These are phyloP conservation scores for Parachaetomium inaequale DNA, from an alignment of 495 filamentous ascomycete genomes.

Conservation along the genomic window DNA sequence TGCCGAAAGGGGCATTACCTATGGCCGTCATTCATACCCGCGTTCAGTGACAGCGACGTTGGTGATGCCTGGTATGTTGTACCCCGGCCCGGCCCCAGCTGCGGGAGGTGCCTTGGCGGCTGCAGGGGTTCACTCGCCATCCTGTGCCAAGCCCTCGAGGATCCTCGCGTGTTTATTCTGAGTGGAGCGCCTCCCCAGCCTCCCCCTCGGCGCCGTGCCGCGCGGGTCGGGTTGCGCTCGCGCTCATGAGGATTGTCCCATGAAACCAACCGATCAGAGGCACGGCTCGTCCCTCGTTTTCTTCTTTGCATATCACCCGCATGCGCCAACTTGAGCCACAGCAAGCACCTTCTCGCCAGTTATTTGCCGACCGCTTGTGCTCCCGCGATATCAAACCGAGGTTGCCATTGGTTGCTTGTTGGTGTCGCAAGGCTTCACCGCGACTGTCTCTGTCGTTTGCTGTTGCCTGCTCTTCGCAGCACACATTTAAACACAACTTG, in stretches of 20 bases:
- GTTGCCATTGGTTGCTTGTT: background rate
- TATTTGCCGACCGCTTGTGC: too few species aligned
- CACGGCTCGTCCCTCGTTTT: background rate
- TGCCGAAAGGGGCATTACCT: too few species aligned
- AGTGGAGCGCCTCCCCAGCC: constrained; percentile 21
- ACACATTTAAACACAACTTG: background rate
- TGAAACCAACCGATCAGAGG: constrained; percentile 9
- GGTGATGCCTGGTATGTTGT: too few species aligned
- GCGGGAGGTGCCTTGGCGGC: constrained; percentile 6
- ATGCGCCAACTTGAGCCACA: background rate
- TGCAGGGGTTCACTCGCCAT: constrained; percentile 5
- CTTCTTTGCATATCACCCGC: background rate
- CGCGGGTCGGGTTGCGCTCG: constrained; percentile 1
- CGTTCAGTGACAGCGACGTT: too few species aligned
- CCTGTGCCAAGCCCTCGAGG: constrained; percentile 12
- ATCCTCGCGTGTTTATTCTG: constrained; percentile 10
- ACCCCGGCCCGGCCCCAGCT: too few species aligned
- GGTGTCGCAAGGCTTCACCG: background rate
- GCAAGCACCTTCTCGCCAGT: background rate
- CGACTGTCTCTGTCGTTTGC: background rate
- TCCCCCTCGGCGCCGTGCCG: constrained; percentile 13
- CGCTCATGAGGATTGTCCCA: constrained; percentile 3
- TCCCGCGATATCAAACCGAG: background rate
- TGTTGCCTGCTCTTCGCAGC: background rate
- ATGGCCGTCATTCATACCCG: too few species aligned